These are phyloP conservation scores for Cyclocybe aegerita DNA, from an alignment of 768 basidiomycete genomes.

Conservation along the genomic window DNA sequence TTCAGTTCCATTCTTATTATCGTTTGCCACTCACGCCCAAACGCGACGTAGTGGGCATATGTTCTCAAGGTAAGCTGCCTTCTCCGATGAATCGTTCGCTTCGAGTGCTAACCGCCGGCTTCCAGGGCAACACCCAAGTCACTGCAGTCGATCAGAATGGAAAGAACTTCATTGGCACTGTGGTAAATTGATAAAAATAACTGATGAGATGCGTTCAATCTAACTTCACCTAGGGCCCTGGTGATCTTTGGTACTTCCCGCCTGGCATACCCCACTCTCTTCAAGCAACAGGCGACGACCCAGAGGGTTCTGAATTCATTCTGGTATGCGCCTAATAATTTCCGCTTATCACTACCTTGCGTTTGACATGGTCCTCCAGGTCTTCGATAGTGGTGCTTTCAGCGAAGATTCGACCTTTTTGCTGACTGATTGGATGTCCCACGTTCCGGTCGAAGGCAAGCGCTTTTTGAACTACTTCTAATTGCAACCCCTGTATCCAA, in stretches of 20 bases:
- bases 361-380: conserved; percentile 4
- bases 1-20: too few species aligned
- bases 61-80: conserved; percentile 35
- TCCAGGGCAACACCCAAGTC: conserved; percentile 42
- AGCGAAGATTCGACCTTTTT: conserved; percentile 50
- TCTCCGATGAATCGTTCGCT: neutral
- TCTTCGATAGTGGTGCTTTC: conserved; percentile 40
- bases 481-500: conserved; percentile 20
- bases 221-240: conserved; percentile 11
- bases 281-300: conserved; percentile 48
- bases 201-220: too few species aligned
- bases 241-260: conserved; percentile 61
- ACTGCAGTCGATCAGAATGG: conserved; percentile 51
- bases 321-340: conserved; percentile 22
- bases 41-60: conserved; percentile 44
- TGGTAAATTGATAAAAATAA: conserved; percentile 30
- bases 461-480: neutral
- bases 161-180: conserved; percentile 48
- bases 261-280: conserved; percentile 54
- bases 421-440: conserved; percentile 65
- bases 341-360: neutral
- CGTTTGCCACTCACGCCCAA: too few species aligned
- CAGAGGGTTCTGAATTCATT: conserved; percentile 51
- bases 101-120: neutral
- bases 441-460: conserved; percentile 32